These are phyloP conservation scores for Candida mattraensis DNA, from an alignment of 805 yeast species.

Conservation along the genomic window DNA sequence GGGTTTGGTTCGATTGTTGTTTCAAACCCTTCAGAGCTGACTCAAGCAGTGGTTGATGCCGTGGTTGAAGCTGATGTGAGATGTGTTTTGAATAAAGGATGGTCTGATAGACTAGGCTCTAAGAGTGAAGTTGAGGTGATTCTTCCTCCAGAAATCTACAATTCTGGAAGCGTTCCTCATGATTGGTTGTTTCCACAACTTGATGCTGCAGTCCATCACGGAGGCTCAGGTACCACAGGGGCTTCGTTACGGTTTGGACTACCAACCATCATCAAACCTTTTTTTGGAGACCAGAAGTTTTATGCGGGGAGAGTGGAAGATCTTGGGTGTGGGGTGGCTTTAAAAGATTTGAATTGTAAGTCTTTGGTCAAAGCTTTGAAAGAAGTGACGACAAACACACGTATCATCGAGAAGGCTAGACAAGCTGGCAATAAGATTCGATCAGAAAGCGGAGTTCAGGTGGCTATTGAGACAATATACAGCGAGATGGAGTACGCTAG, in stretches of 20 bases:
- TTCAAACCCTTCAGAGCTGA: conserved; percentile 72
- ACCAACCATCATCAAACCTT: conserved; percentile 90
- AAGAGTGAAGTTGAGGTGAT: conserved; percentile 42
- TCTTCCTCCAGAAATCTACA: conserved; percentile 67
- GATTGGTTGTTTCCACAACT: conserved; percentile 90
- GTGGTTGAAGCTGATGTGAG: conserved; percentile 78
- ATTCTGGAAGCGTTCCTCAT: conserved; percentile 78
- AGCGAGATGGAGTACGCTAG: conserved; percentile 75
- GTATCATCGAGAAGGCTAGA: conserved; percentile 67
- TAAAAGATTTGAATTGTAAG: conserved; percentile 65
- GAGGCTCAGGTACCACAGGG: conserved; percentile 97
- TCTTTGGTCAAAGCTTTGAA: conserved; percentile 66
- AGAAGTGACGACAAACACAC: conserved; percentile 63
- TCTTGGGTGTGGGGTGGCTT: conserved; percentile 75
- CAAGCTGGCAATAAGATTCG: conserved; percentile 61
- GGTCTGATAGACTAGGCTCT: conserved; percentile 73
- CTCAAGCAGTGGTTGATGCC: conserved; percentile 75
- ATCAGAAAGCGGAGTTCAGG: conserved; percentile 76
- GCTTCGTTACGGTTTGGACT: conserved; percentile 83
- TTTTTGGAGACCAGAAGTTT: conserved; percentile 95
- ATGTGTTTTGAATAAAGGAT: conserved; percentile 88
- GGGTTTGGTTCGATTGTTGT: conserved; percentile 98
- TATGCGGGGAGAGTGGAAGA: conserved; percentile 88
- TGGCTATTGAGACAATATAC: conserved; percentile 78
- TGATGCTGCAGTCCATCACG: conserved; percentile 96